Evolutionary conservation across 1,284 basidiomycete species (phyloP), one percentile per base, ranked within the genome.

Genomic region (Meripilus lineatus): DNA sequence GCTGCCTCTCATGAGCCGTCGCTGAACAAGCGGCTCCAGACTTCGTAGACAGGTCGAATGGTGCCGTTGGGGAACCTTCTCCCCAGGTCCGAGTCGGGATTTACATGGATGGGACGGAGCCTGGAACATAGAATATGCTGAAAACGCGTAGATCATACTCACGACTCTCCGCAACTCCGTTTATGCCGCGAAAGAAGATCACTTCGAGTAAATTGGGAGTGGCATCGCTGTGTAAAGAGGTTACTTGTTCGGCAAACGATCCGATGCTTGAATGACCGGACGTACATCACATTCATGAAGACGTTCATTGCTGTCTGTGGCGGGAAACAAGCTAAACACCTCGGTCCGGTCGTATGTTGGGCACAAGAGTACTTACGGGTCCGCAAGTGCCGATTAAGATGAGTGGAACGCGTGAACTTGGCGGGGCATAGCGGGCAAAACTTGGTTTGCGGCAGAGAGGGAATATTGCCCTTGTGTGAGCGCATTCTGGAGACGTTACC

Each of bases 101-200:
- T n/a, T n/a, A n/a, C n/a, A n/a, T n/a, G n/a, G n/a, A n/a, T n/a
- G n/a, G n/a, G n/a, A n/a, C n/a, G n/a, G n/a, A n/a, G n/a, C n/a
- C n/a, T n/a, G n/a, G n/a, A n/a, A n/a, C n/a, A n/a, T n/a, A n/a
- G n/a, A n/a, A n/a, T n/a, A n/a, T n/a, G n/a, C n/a, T n/a, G n/a
- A n/a, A n/a, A n/a, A n/a, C n/a, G n/a, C n/a, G n/a, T n/a, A n/a
- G n/a, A n/a, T n/a, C 33, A 45, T 11, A 70, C 75, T 52, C 61
- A 77, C 76, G 68, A 65, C 46, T 77, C 75, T 13, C 75, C 72
- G 50, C 77, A 79, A 25, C 71, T 77, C 40, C 74, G 67, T 55
- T 72, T 76, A 55, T 80, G 76, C 46, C 77, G 65, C 20, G 75
- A 75, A 18, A 80, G 66, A 20, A 80, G 65, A 54, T 80, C 77